phyloP scores from a whole-genome alignment of 2,329 filamentous ascomycete genomes.

The Thielaviopsis euricoi region DNA sequence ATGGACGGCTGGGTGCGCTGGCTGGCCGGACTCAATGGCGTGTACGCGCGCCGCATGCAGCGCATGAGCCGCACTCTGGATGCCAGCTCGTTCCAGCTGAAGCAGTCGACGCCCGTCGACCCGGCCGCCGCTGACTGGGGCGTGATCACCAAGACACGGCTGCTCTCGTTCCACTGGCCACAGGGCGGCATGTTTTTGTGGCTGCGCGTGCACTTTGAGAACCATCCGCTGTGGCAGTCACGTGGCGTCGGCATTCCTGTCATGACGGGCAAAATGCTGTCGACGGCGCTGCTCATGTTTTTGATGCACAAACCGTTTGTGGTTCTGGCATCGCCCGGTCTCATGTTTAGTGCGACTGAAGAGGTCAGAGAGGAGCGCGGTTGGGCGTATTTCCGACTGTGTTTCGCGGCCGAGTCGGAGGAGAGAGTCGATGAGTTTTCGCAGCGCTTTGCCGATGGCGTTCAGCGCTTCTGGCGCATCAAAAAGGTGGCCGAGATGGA shows the following conservation, averaged over 20 bases:
- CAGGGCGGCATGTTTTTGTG: slow-evolving; percentile 88
- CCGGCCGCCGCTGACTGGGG: slow-evolving; percentile 47
- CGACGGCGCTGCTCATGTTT: slow-evolving; percentile 52
- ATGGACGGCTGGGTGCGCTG: slow-evolving; percentile 79
- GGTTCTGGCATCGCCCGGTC: slow-evolving; percentile 54
- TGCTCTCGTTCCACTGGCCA: slow-evolving; percentile 66
- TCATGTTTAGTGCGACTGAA: slow-evolving; percentile 54
- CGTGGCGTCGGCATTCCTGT: slow-evolving; percentile 20
- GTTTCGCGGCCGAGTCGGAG: slow-evolving; percentile 71
- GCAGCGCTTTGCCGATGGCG: slow-evolving; percentile 48
- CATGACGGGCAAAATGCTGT: slow-evolving; percentile 38
- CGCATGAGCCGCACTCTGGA: slow-evolving; percentile 62
- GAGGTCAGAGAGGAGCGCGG: slow-evolving; percentile 40
- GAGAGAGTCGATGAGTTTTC: slow-evolving; percentile 48
- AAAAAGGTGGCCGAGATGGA: slow-evolving; percentile 51
- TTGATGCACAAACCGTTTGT: slow-evolving; percentile 52
- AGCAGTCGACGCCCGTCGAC: slow-evolving; percentile 35
- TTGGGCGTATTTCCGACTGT: slow-evolving; percentile 61
- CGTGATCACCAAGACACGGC: slow-evolving; percentile 54
- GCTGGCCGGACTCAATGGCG: slow-evolving; percentile 68
- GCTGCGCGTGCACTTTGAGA: slow-evolving; percentile 54
- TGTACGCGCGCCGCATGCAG: slow-evolving; percentile 74
- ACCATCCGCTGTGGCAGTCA: slow-evolving; percentile 49
- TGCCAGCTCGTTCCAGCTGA: slow-evolving; percentile 46
- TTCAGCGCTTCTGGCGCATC: slow-evolving; percentile 62